Evolutionary conservation across 805 yeast species (phyloP).

Genomic region (Candida golubevii): DNA sequence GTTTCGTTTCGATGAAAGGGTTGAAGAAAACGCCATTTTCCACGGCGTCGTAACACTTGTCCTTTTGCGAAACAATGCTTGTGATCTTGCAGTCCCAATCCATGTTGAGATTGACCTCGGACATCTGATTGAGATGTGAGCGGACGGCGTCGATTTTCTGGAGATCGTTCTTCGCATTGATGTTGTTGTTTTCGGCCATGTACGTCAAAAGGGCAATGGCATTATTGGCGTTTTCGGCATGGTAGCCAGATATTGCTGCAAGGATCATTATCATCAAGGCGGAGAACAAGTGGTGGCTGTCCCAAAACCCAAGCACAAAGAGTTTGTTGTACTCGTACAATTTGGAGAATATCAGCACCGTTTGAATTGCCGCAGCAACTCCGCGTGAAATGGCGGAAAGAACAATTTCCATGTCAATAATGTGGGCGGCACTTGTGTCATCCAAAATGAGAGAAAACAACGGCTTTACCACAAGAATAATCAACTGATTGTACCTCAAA

Average conservation of each 20-base stretch:
- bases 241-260: constrained; percentile 16
- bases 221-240: constrained; percentile 3
- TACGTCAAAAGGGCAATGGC: constrained; percentile 27
- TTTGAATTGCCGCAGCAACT: constrained; percentile 26
- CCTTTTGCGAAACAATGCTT: constrained; percentile 3
- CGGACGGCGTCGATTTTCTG: constrained; percentile 27
- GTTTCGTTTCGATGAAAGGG: constrained; percentile 11
- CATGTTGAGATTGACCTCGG: constrained; percentile 21
- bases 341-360: constrained; percentile 27
- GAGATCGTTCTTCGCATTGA: constrained; percentile 31
- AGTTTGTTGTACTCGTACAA: constrained; percentile 26
- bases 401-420: constrained; percentile 24
- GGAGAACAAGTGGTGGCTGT: constrained; percentile 34
- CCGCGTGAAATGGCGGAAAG: constrained; percentile 26
- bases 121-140: constrained; percentile 19
- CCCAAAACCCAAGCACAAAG: constrained; percentile 38
- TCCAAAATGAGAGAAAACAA: constrained; percentile 30
- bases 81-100: constrained; percentile 19
- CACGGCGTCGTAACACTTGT: neutral
- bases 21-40: constrained; percentile 9
- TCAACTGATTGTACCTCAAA: constrained; percentile 33
- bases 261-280: constrained; percentile 29
- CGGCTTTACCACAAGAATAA: constrained; percentile 32
- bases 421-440: constrained; percentile 15
- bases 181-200: constrained; percentile 33